A percentile compares a stretch with the other conserved stretches of the same genome.
phyloP scores from a whole-genome alignment of 1,284 basidiomycete genomes.

The Xerocomus minutiporus region DNA sequence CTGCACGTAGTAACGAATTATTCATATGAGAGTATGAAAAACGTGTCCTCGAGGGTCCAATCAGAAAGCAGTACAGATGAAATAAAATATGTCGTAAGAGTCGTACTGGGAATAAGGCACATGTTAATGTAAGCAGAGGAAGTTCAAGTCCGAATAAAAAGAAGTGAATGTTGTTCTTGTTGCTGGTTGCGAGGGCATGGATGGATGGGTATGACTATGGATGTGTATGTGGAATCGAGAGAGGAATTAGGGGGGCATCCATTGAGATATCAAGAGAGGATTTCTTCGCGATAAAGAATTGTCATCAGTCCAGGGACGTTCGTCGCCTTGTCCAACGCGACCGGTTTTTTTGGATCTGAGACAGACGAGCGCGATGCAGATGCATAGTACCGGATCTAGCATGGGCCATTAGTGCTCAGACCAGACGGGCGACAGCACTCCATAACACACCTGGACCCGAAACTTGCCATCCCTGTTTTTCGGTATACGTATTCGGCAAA shows the following conservation, averaged over 20 bases:
- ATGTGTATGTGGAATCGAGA: neutral
- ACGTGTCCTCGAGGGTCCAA: neutral
- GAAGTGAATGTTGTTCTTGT: neutral
- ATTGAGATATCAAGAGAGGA: conserved; percentile 9
- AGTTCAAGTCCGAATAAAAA: neutral
- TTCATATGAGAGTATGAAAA: neutral
- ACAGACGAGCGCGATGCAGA: conserved; percentile 43
- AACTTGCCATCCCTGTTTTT: conserved; percentile 50
- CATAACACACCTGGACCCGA: conserved; percentile 51
- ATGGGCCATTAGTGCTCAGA: neutral
- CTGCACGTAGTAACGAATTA: neutral
- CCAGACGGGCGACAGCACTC: neutral
- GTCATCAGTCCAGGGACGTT: conserved; percentile 64
- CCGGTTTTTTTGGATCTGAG: conserved; percentile 48
- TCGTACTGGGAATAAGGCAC: neutral
- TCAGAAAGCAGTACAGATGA: neutral
- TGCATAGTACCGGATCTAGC: conserved; percentile 58
- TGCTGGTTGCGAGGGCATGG: neutral
- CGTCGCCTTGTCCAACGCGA: conserved; percentile 48
- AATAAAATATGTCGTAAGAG: neutral
- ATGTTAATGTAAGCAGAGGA: neutral
- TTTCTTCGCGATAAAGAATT: conserved; percentile 43
- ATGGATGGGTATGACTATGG: neutral
- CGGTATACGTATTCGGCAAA: conserved; percentile 53
- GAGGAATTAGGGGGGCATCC: neutral